Percentiles rank a stretch among this genome's conserved stretches.
phyloP scores from a whole-genome alignment of 345 rosid genomes.

The Eucalyptus regnans region DNA sequence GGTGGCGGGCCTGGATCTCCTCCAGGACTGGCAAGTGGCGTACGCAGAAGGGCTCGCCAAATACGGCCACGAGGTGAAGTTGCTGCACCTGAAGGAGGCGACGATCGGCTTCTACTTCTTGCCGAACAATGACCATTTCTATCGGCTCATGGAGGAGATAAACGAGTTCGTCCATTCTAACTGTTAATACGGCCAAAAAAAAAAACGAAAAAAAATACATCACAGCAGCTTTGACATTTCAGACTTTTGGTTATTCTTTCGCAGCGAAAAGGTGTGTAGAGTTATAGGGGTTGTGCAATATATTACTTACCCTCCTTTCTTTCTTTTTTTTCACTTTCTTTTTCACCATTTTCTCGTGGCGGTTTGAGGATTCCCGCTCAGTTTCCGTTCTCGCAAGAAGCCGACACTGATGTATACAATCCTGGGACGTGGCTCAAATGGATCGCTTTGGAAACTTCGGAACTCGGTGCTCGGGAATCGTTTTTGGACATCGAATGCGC shows the following conservation, averaged over 20 bases:
- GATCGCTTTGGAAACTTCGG: not conserved
- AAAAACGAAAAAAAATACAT: not conserved
- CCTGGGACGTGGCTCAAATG: not conserved
- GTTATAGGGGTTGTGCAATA: not conserved
- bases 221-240: not conserved
- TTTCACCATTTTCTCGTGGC: not conserved
- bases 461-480: not conserved
- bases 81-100: constrained; percentile 12
- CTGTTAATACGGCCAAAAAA: not conserved
- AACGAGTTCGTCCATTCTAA: constrained; percentile 7
- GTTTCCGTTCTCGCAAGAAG: not conserved
- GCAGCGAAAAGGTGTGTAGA: not conserved
- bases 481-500: not conserved
- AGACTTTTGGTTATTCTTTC: not conserved
- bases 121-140: constrained; percentile 13
- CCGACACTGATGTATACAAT: not conserved
- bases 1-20: constrained; percentile 6
- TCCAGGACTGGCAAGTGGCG: constrained; percentile 10
- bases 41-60: constrained; percentile 9
- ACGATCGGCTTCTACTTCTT: constrained; percentile 12
- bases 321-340: not conserved
- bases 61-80: constrained; percentile 10
- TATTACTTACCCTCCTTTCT: not conserved
- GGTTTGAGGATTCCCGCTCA: not conserved
- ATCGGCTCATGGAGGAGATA: constrained; percentile 14